phyloP scores from a whole-genome alignment of 495 filamentous ascomycete genomes.

The Aspergillus leporis region DNA sequence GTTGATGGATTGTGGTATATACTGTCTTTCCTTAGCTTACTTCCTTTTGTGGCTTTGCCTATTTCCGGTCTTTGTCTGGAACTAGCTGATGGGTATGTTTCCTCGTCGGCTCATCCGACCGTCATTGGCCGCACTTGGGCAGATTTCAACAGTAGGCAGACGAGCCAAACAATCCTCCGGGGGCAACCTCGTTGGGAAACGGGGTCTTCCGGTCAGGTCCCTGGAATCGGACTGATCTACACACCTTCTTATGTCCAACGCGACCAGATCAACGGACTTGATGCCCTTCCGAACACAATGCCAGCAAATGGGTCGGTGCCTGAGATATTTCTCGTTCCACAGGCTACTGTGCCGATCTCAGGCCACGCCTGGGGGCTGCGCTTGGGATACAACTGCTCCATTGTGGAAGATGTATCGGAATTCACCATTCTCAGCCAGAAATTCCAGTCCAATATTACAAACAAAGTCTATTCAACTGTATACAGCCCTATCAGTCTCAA shows the following conservation, averaged over 20 bases:
- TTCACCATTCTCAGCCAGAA: slow-evolving; percentile 1
- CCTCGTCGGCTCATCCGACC: not conserved
- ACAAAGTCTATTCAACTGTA: not conserved
- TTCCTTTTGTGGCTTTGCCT: not conserved
- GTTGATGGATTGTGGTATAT: not conserved
- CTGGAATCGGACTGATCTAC: not conserved
- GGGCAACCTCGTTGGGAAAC: not conserved
- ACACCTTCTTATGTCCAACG: not conserved
- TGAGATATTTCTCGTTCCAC: not conserved
- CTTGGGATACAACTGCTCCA: not conserved
- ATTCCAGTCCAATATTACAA: not conserved
- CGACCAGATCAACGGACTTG: not conserved
- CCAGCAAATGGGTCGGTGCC: not conserved
- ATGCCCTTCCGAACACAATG: not conserved
- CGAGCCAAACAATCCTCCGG: not conserved
- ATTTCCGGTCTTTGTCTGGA: slow-evolving; percentile 1
- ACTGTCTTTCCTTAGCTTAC: not conserved
- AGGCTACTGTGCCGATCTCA: not conserved
- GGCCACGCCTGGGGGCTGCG: not conserved
- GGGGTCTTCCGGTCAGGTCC: not conserved
- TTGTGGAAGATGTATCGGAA: not conserved
- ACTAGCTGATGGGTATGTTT: not conserved
- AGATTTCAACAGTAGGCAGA: not conserved
- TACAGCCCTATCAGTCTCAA: not conserved
- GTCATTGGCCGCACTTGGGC: not conserved